Evolutionary conservation across 2,329 filamentous ascomycete genomes (phyloP), one percentile per base, ranked within the genome.

Genomic region (Trichoderma citrinoviride): DNA sequence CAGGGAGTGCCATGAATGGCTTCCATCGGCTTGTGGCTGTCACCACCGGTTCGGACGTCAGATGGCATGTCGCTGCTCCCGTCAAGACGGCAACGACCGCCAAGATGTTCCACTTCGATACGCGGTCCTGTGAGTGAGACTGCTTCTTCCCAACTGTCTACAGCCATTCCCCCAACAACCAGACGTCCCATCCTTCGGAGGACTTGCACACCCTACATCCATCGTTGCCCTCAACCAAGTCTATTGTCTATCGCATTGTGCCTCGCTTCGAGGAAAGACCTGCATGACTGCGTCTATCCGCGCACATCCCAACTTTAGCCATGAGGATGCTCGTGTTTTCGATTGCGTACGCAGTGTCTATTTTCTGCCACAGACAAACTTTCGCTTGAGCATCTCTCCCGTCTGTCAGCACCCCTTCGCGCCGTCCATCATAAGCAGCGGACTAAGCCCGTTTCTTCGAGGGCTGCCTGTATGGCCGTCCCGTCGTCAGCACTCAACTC

Each of bases 1-100:
- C 54, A 37, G 43, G 56, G 41, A 60, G 43, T 33, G 33, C 43
- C 52, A n/a, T 40, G 17, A 23, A 55, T 21, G 29, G 43, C 43
- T 49, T 47, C 52, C 21, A 64, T 64, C 56, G 61, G 61, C 52
- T 64, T 56, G 61, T 52, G 61, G 61, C 29, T 43, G 44, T 50
- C 61, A 64, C 52, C 61, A 49, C 53, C 52, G 43, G 29, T 19
- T 54, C 23, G 3, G 19, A 37, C 49, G 60, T 46, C n/a, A n/a
- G 33, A 52, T 61, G 27, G 47, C 19, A 53, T 33, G 33, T 17
- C 40, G 37, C 21, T 29, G 25, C 14, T 49, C 15, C 53, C 43
- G 40, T 56, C 17, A 21, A 52, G 57, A 61, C 33, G 57, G 47
- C 47, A 6, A 61, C 57, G 37, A 33, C 37, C 21, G 44, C 57